phyloP scores from a whole-genome alignment of 352 stramenopile genomes.

The Pythium aristosporum region DNA sequence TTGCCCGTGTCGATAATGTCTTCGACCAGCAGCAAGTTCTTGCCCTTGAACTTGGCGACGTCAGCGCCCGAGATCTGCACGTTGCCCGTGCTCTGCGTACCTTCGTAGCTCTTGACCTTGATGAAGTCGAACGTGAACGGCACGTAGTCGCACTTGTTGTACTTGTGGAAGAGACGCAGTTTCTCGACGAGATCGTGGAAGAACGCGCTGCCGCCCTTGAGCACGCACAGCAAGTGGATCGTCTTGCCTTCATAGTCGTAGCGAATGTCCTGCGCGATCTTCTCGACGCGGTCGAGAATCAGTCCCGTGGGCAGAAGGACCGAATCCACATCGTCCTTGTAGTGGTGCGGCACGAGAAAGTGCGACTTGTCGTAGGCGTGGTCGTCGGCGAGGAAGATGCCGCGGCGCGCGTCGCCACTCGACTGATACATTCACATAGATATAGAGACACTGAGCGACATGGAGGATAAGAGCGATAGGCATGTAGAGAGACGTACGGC shows the following conservation, averaged over 20 bases:
- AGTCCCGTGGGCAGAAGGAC: constrained; percentile 90
- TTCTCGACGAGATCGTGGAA: constrained; percentile 89
- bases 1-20: constrained; percentile 98
- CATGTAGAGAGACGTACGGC: constrained; percentile 17
- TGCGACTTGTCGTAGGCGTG: constrained; percentile 66
- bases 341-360: constrained; percentile 82
- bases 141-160: constrained; percentile 87
- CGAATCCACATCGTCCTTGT: constrained; percentile 74
- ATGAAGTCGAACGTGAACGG: constrained; percentile 95
- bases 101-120: constrained; percentile 94
- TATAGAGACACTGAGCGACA: constrained; percentile 1
- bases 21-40: constrained; percentile 94
- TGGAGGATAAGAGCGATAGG: neutral
- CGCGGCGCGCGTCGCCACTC: constrained; percentile 34
- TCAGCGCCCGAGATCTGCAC: constrained; percentile 90
- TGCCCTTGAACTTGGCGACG: constrained; percentile 82
- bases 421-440: constrained; percentile 9
- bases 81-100: constrained; percentile 88
- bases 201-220: constrained; percentile 90
- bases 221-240: constrained; percentile 90
- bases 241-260: constrained; percentile 88
- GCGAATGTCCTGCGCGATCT: constrained; percentile 90
- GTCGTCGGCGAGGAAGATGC: constrained; percentile 65
- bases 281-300: constrained; percentile 91
- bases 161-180: constrained; percentile 83